Percentiles rank a stretch among this genome's conserved stretches.
phyloP scores from a whole-genome alignment of 768 basidiomycete species.

The Austroboletus eburneus region DNA sequence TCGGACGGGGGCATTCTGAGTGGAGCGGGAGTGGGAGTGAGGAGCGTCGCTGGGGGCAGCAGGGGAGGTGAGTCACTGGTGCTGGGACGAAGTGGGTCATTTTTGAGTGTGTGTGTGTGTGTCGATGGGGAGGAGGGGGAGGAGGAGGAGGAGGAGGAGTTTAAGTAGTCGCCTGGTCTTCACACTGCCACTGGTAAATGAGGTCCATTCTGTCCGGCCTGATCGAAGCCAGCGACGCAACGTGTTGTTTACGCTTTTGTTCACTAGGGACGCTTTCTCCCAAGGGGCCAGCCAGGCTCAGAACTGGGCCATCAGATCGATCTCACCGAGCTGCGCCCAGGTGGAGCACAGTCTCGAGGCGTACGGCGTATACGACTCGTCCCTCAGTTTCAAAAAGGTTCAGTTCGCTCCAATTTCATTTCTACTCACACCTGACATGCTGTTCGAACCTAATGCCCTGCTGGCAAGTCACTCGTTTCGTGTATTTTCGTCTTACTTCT shows the following conservation, averaged over 20 bases:
- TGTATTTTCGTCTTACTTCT: slow-evolving; percentile 8
- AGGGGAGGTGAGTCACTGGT: not conserved
- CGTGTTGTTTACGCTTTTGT: no score
- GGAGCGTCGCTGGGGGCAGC: slow-evolving; percentile 13
- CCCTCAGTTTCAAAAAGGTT: slow-evolving; percentile 13
- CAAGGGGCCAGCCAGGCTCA: no score
- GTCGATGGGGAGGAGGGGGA: no score
- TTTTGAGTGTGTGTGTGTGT: no score
- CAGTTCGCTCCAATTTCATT: slow-evolving; percentile 7
- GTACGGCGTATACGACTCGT: slow-evolving; percentile 17
- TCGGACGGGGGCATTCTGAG: slow-evolving; percentile 44
- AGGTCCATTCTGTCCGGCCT: slow-evolving; percentile 6
- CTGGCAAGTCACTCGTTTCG: not conserved
- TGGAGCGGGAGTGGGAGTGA: slow-evolving; percentile 15
- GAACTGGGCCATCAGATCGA: no score
- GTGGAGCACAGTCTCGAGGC: slow-evolving; percentile 18
- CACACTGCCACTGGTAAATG: slow-evolving; percentile 8
- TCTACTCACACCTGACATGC: slow-evolving; percentile 9
- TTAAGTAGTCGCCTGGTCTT: no score
- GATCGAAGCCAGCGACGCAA: no score
- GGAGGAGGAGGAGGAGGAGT: no score
- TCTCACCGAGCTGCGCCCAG: no score
- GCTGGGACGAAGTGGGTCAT: no score
- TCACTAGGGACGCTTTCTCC: no score
- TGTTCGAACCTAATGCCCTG: not conserved